Evolutionary conservation across 2,329 filamentous ascomycete genomes (phyloP).

Genomic region (Metarhizium brunneum): DNA sequence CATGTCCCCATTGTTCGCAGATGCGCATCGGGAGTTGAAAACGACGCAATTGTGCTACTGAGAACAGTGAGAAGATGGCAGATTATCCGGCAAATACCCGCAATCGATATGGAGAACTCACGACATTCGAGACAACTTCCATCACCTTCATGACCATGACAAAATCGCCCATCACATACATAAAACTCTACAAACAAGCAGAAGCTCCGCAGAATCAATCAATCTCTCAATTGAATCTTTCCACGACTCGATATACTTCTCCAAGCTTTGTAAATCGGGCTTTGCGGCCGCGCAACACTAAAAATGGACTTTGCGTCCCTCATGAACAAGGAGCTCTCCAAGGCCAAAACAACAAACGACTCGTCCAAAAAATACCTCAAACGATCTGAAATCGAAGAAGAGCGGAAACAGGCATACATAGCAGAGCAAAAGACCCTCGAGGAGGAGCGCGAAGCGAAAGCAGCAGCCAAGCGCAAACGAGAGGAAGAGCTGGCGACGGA

Average conservation of each 20-base stretch:
- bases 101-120: constrained; percentile 15
- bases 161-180: background rate
- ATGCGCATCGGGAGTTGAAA: background rate
- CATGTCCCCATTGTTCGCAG: background rate
- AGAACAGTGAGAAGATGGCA: background rate
- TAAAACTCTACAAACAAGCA: too few relatives aligned
- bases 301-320: constrained; percentile 83
- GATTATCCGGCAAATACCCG: constrained; percentile 18
- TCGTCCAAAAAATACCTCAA: constrained; percentile 68
- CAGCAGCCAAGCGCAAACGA: constrained; percentile 72
- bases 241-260: too few relatives aligned
- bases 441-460: constrained; percentile 58
- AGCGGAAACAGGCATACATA: constrained; percentile 69
- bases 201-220: too few relatives aligned
- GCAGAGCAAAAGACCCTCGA: constrained; percentile 72
- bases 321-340: constrained; percentile 88
- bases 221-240: too few relatives aligned
- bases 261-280: too few relatives aligned
- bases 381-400: constrained; percentile 76
- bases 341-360: constrained; percentile 50
- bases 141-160: background rate
- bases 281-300: constrained; percentile 29
- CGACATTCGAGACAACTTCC: background rate
- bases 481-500: constrained; percentile 77
- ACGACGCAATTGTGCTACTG: background rate